A percentile compares a stretch with the other conserved stretches of the same genome.
Evolutionary conservation across 2,329 filamentous ascomycete genomes (phyloP).

Genomic region (Aquanectria penicillioides): DNA sequence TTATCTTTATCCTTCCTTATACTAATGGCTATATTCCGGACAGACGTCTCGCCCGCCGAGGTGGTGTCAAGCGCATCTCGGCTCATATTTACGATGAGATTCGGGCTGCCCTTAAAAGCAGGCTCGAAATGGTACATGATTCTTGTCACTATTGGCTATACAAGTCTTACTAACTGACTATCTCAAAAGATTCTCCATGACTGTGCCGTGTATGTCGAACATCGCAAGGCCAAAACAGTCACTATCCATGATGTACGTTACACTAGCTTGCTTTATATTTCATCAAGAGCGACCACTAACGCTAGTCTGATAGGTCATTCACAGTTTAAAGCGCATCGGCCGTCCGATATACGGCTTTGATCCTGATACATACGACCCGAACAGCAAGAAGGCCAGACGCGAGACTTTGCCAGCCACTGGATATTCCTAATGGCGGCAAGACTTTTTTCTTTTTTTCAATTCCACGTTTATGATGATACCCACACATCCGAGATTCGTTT

Average conservation of each 20-base stretch:
- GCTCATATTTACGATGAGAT: constrained; percentile 70
- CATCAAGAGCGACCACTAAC: constrained; percentile 23
- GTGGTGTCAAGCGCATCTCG: constrained; percentile 80
- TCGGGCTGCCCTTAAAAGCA: constrained; percentile 59
- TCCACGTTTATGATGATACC: too few species aligned
- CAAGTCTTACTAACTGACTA: constrained; percentile 21
- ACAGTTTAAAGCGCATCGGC: constrained; percentile 59
- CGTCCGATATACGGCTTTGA: constrained; percentile 69
- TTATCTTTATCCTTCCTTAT: neutral
- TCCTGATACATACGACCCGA: constrained; percentile 48
- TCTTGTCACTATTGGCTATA: too few species aligned
- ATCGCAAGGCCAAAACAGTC: constrained; percentile 68
- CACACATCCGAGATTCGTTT: too few species aligned
- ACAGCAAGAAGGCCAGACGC: constrained; percentile 4
- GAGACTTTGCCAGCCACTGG: neutral
- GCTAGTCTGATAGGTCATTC: constrained; percentile 59
- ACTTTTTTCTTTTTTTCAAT: too few species aligned
- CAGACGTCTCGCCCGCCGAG: constrained; percentile 77
- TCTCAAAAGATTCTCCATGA: constrained; percentile 60
- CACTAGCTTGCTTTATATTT: neutral
- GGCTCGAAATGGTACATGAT: constrained; percentile 57
- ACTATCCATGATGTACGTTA: constrained; percentile 68
- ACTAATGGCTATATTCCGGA: constrained; percentile 15
- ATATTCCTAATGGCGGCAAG: constrained; percentile 2
- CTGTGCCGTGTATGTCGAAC: constrained; percentile 62